Evolutionary conservation across 345 rosid genomes (phyloP).

Genomic region (Eutrema japonicum): DNA sequence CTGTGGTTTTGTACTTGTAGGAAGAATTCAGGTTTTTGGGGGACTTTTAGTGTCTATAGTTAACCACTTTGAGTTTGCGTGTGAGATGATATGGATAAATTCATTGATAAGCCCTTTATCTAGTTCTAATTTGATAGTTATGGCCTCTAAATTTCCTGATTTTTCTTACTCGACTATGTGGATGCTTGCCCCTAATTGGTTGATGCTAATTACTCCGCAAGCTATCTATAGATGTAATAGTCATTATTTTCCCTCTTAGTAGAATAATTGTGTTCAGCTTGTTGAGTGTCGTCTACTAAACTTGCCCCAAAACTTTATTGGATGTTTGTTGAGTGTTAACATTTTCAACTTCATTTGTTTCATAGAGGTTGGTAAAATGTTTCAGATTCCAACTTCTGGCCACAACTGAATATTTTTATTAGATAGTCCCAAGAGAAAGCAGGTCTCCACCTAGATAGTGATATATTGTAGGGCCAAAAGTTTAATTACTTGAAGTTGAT

Average conservation of each 20-base stretch:
- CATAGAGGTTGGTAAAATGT: constrained; percentile 9
- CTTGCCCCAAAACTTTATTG: constrained; percentile 4
- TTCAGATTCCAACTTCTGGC: constrained; percentile 19
- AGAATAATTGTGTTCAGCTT: background rate
- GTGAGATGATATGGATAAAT: background rate
- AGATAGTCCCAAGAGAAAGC: constrained; percentile 14
- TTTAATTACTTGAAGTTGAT: background rate
- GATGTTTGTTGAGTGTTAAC: constrained; percentile 1
- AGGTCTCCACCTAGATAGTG: constrained; percentile 6
- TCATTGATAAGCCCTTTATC: background rate
- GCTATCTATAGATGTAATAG: background rate
- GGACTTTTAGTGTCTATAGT: constrained; percentile 8
- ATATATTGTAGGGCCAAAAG: background rate
- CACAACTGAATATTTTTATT: background rate
- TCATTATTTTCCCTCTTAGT: constrained; percentile 2
- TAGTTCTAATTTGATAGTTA: constrained; percentile 10
- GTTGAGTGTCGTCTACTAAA: constrained; percentile 1
- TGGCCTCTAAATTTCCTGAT: constrained; percentile 3
- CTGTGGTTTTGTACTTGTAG: constrained; percentile 1
- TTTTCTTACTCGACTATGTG: constrained; percentile 6
- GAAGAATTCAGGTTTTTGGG: background rate
- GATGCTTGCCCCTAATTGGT: background rate
- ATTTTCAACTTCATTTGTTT: constrained; percentile 18
- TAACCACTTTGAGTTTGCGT: constrained; percentile 15
- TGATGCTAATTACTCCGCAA: constrained; percentile 12